Percentiles rank a stretch among this genome's conserved stretches.
Conservation (phyloP, 2,329 filamentous ascomycete species). For the Aspergillus neotritici region DNA sequence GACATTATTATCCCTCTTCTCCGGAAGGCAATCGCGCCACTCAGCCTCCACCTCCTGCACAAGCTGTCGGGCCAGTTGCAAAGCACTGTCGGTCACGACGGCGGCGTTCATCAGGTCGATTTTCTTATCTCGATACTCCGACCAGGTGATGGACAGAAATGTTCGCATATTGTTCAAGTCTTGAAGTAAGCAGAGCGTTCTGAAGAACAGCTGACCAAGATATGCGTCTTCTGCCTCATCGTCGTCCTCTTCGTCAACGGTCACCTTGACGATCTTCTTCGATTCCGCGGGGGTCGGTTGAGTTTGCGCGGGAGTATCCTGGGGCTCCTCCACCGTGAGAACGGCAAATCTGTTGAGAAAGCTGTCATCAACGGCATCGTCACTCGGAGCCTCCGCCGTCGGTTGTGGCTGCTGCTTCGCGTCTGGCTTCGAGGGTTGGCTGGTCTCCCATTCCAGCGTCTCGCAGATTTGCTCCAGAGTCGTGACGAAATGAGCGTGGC, state of each 20-base stretch:
- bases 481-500: slow-evolving; percentile 24
- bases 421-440: slow-evolving; percentile 10
- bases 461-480: slow-evolving; percentile 23
- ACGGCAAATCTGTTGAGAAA: slow-evolving; percentile 24
- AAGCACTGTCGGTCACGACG: slow-evolving; percentile 27
- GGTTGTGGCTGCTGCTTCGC: slow-evolving; percentile 10
- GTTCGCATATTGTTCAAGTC: slow-evolving; percentile 24
- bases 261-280: slow-evolving; percentile 19
- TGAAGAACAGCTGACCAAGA: slow-evolving; percentile 18
- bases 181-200: slow-evolving; percentile 25
- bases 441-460: slow-evolving; percentile 19
- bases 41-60: slow-evolving; percentile 14
- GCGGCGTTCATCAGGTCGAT: slow-evolving; percentile 30
- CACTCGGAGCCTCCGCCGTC: slow-evolving; percentile 6
- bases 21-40: slow-evolving; percentile 9
- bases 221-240: slow-evolving; percentile 11
- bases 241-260: slow-evolving; percentile 13
- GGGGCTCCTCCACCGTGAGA: slow-evolving; percentile 23
- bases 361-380: slow-evolving; percentile 7
- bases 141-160: slow-evolving; percentile 27
- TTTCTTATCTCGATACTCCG: slow-evolving; percentile 23
- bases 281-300: slow-evolving; percentile 9
- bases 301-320: slow-evolving; percentile 10
- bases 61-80: slow-evolving; percentile 21
- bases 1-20: background rate